Evolutionary conservation across 1,284 basidiomycete species (phyloP).

Genomic region (Dichomitus squalens): DNA sequence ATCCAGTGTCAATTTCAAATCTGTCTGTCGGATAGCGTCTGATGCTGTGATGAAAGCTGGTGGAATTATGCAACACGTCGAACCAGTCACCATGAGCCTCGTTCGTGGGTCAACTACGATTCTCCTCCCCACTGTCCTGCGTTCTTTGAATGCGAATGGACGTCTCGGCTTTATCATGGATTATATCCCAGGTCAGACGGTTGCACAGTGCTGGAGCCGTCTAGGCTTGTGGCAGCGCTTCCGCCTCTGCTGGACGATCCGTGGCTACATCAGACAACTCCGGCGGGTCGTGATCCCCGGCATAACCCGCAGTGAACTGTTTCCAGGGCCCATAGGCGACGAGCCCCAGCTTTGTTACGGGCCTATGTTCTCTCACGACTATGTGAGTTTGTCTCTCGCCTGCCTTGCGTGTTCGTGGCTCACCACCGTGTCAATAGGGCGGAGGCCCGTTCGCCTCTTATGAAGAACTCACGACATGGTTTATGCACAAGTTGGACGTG

Average conservation of each 20-base stretch:
- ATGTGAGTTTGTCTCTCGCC: too few relatives aligned
- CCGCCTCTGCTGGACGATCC: slow-evolving; percentile 29
- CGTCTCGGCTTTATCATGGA: slow-evolving; percentile 25
- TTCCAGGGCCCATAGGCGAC: slow-evolving; percentile 14
- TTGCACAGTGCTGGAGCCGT: slow-evolving; percentile 29
- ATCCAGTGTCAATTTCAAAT: background rate
- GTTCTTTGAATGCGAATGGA: background rate
- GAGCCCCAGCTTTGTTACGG: slow-evolving; percentile 1
- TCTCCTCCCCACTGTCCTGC: background rate
- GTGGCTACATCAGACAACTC: slow-evolving; percentile 34
- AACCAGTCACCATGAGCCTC: background rate
- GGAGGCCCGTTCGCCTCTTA: slow-evolving; percentile 15
- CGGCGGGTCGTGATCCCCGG: slow-evolving; percentile 3
- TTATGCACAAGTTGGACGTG: slow-evolving; percentile 5
- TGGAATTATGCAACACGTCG: background rate
- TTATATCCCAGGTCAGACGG: slow-evolving; percentile 26
- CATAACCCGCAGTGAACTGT: background rate
- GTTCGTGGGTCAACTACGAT: background rate
- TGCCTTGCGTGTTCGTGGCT: too few relatives aligned
- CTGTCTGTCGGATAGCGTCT: background rate
- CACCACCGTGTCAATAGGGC: too few relatives aligned
- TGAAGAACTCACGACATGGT: slow-evolving; percentile 10
- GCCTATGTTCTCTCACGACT: background rate
- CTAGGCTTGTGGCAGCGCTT: slow-evolving; percentile 27
- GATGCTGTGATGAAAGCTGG: slow-evolving; percentile 2